A percentile compares a stretch with the other conserved stretches of the same genome.
These are phyloP conservation scores for Sanghuangporus weigelae DNA, from an alignment of 1,284 basidiomycete species.

Conservation along the genomic window DNA sequence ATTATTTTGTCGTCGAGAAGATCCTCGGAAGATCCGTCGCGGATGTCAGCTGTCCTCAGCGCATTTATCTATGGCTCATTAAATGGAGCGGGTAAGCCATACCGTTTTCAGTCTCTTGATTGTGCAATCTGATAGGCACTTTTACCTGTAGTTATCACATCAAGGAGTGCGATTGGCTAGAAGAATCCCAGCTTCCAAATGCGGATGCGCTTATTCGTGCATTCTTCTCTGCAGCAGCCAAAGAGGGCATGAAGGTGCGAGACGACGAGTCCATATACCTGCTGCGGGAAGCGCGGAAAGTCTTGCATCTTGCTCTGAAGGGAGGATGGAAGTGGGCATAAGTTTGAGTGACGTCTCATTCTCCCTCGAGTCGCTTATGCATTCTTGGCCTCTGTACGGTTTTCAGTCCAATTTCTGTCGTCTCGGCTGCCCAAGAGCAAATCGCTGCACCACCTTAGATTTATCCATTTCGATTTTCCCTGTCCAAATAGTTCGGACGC, in stretches of 20 bases:
- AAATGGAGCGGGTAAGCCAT: constrained; percentile 14
- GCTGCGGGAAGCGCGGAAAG: neutral
- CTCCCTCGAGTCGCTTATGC: too few species aligned
- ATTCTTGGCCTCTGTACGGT: too few species aligned
- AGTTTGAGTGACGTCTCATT: neutral
- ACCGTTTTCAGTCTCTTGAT: neutral
- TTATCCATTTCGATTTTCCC: too few species aligned
- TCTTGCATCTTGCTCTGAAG: neutral
- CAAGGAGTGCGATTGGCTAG: constrained; percentile 2
- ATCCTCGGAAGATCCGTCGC: constrained; percentile 8
- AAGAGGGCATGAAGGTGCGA: neutral
- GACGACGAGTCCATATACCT: neutral
- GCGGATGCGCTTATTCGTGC: constrained; percentile 4
- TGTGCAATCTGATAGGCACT: neutral
- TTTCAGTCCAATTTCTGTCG: too few species aligned
- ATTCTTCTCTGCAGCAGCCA: neutral
- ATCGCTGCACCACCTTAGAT: too few species aligned
- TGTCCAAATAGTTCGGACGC: too few species aligned
- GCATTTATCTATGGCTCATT: constrained; percentile 10
- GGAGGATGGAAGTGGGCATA: constrained; percentile 1
- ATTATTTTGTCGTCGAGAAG: constrained; percentile 12
- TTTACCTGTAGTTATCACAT: constrained; percentile 6
- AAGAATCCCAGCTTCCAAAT: neutral
- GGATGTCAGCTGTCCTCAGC: neutral
- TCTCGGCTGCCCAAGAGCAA: too few species aligned